These are phyloP conservation scores for Craterostigma plantagineum DNA, from an alignment of 257 asterid genomes.

Conservation along the genomic window DNA sequence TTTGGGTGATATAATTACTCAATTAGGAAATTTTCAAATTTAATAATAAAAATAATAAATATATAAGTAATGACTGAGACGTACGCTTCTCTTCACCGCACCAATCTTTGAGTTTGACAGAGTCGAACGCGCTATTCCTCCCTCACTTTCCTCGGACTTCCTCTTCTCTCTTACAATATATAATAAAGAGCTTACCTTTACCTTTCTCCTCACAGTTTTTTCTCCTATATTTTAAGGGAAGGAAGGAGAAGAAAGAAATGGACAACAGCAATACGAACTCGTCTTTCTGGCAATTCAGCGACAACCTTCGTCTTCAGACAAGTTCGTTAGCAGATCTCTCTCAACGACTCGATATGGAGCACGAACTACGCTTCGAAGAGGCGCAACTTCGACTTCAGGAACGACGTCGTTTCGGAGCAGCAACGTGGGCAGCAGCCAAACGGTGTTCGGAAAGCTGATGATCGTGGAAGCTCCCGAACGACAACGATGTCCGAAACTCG, in stretches of 20 bases:
- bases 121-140: too few relatives aligned
- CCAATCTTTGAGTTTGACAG: too few relatives aligned
- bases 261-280: conserved; percentile 58
- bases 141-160: too few relatives aligned
- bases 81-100: too few relatives aligned
- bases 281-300: conserved; percentile 90
- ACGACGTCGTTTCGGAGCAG: conserved; percentile 13
- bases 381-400: conserved; percentile 27
- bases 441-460: conserved; percentile 24
- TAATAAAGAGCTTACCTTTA: too few relatives aligned
- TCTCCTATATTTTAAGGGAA: background rate
- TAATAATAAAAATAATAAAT: too few relatives aligned
- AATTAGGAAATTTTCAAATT: too few relatives aligned
- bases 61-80: too few relatives aligned
- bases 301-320: conserved; percentile 67
- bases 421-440: too few relatives aligned
- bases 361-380: conserved; percentile 31
- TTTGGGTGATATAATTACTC: too few relatives aligned
- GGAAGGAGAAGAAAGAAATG: background rate
- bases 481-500: conserved; percentile 10
- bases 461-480: conserved; percentile 34
- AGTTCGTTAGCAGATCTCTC: conserved; percentile 37
- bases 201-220: background rate
- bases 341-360: conserved; percentile 95
- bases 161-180: too few relatives aligned